Percentiles rank a stretch among this genome's conserved stretches.
Conservation (phyloP, 345 rosid genomes). For the Salix purpurea region DNA sequence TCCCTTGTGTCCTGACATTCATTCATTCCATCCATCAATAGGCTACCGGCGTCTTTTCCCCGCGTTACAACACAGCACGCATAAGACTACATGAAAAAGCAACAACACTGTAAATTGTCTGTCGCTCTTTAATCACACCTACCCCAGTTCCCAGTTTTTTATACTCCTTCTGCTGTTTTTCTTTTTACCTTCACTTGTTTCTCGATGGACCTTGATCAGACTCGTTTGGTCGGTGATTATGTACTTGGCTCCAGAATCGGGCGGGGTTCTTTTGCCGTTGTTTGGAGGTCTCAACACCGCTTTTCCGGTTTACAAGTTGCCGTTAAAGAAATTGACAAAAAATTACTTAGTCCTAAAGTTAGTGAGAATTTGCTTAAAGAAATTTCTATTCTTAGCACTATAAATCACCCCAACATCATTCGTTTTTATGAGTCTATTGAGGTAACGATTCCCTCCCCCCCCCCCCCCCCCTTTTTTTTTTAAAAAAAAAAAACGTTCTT, state of each 20-base stretch:
- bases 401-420: slow-evolving; percentile 59
- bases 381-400: slow-evolving; percentile 71
- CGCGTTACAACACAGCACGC: not conserved
- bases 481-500: not conserved
- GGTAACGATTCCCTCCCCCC: not conserved
- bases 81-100: not conserved
- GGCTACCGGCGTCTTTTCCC: slow-evolving; percentile 35
- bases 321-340: slow-evolving; percentile 74
- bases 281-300: slow-evolving; percentile 61
- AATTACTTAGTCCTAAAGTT: slow-evolving; percentile 53
- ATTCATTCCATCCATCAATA: no score
- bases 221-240: slow-evolving; percentile 59
- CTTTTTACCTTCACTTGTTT: not conserved
- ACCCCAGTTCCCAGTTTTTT: not conserved
- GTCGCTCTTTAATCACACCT: not conserved
- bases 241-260: slow-evolving; percentile 64
- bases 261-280: slow-evolving; percentile 76
- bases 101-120: not conserved
- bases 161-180: not conserved
- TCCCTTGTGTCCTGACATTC: no score
- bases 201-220: slow-evolving; percentile 40
- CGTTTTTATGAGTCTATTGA: slow-evolving; percentile 24
- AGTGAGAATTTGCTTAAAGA: slow-evolving; percentile 64
- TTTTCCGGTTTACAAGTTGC: slow-evolving; percentile 52
- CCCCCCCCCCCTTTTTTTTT: not conserved